Evolutionary conservation across 331 rosid genomes (phyloP), one percentile per base, ranked within the genome.

Genomic region (Rosa hybrid): DNA sequence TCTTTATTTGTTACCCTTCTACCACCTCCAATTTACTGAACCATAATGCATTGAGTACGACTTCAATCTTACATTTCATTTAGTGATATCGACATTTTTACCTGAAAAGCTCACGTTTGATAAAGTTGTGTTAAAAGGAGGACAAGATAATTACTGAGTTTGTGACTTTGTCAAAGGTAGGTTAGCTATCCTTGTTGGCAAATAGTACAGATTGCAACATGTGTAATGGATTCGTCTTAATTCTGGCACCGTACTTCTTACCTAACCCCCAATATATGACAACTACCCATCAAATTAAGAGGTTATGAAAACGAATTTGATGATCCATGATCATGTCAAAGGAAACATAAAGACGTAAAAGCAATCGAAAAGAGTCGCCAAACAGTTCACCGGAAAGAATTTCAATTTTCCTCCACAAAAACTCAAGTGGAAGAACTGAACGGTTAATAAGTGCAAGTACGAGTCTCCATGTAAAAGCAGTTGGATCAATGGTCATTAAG

Each of bases 401-500:
- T 39, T 68, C 23, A 68, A 68, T 11, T 39, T 39, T 39, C 72
- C 50, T 16, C 70, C 20, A 64, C 45, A 68, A 68, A 65, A 64
- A 64, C 9, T 34, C 45, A 25, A 23, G 38, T 4, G 54, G 44
- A 51, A 21, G 14, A 16, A 46, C 48, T 48, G 48, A 73, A 77
- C 60, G 20, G 60, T 41, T 41, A 8, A 12, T 20, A 17, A 64
- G 73, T 0, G 73, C 30, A 46, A 17, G 79, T 20, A 60, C 12
- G 57, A 62, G 14, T 18, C 41, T 23, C 20, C 18, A 77, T 30
- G 80, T 23, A 65, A 64, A 77, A 77, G 80, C 38, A 20, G 86
- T 79, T 48, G 68, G 87, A 88, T 81, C 86, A 81, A 83, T 84
- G 86, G 86, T 79, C 86, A 87, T 81, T 88, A 84, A 78, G 86